phyloP scores from a whole-genome alignment of 768 basidiomycete species.

The Naganishia vishniacii region DNA sequence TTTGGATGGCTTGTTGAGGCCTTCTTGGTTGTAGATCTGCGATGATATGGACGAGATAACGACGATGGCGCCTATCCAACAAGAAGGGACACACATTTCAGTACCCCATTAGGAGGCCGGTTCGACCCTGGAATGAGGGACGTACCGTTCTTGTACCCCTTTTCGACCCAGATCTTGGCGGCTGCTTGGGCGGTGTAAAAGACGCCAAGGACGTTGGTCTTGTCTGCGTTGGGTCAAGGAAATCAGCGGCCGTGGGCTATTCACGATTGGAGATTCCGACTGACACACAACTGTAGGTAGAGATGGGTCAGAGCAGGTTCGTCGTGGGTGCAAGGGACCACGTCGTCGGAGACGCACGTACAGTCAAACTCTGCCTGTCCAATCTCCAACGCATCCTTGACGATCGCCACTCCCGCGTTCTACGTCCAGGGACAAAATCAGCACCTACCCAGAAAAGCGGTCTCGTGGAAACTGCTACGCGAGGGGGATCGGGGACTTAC shows the following conservation, averaged over 20 bases:
- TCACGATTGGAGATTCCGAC: no score
- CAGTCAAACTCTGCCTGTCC: conserved; percentile 57
- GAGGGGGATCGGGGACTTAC: conserved; percentile 51
- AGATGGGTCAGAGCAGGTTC: no score
- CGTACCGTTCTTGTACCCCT: conserved; percentile 35
- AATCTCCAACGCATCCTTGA: conserved; percentile 61
- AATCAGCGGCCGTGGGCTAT: no score
- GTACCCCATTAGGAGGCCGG: no score
- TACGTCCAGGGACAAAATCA: not conserved
- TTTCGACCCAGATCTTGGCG: conserved; percentile 51
- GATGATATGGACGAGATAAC: conserved; percentile 65
- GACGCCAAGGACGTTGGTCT: conserved; percentile 62
- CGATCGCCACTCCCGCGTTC: conserved; percentile 58
- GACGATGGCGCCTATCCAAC: conserved; percentile 56
- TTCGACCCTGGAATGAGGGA: no score
- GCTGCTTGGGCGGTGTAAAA: conserved; percentile 62
- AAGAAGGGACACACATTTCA: no score
- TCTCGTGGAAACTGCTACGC: not conserved
- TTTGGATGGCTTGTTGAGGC: conserved; percentile 53
- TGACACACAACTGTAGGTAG: conserved; percentile 28
- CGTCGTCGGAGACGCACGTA: conserved; percentile 26
- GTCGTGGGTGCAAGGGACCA: no score
- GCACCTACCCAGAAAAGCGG: not conserved
- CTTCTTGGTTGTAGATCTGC: conserved; percentile 59
- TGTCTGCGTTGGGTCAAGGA: conserved; percentile 40